Evolutionary conservation across 1,284 basidiomycete genomes (phyloP).

Genomic region (Rhodotorula glutinis): DNA sequence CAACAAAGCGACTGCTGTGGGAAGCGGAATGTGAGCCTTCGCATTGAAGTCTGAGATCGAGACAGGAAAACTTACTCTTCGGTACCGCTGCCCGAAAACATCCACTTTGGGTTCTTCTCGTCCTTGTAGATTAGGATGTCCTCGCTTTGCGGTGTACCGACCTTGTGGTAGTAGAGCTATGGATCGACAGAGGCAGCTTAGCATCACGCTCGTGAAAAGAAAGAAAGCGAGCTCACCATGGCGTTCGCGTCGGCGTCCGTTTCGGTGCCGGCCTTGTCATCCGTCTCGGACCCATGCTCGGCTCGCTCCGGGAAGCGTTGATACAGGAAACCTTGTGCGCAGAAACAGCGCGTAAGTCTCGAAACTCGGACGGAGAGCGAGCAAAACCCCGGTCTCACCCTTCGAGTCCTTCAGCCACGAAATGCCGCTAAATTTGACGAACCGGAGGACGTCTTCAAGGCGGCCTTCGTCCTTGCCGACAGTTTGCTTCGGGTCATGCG

Average conservation of each 20-base stretch:
- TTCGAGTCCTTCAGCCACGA: conserved; percentile 71
- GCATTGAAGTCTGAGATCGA: neutral
- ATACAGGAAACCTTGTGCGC: conserved; percentile 62
- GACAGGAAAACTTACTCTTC: conserved; percentile 31
- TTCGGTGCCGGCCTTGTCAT: conserved; percentile 62
- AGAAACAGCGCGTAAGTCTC: neutral
- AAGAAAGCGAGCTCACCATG: conserved; percentile 44
- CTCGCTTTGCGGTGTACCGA: conserved; percentile 67
- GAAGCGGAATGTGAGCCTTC: too few species aligned
- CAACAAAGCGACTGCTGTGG: conserved; percentile 55
- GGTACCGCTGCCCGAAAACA: conserved; percentile 51
- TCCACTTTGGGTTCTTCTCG: conserved; percentile 62
- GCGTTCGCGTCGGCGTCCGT: conserved; percentile 65
- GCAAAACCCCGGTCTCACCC: conserved; percentile 43
- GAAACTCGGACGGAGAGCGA: too few species aligned
- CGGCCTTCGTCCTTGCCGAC: conserved; percentile 53
- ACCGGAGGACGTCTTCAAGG: conserved; percentile 66
- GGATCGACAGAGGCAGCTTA: neutral
- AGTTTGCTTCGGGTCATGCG: conserved; percentile 52
- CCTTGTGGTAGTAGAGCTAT: conserved; percentile 65
- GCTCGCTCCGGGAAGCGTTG: conserved; percentile 51
- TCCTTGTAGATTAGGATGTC: conserved; percentile 67
- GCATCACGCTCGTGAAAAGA: neutral
- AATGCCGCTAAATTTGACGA: conserved; percentile 69
- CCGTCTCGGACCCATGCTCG: conserved; percentile 55